Base-by-base conservation (phyloP, 2,329 filamentous ascomycete species). In the Fusarium palustre region DNA sequence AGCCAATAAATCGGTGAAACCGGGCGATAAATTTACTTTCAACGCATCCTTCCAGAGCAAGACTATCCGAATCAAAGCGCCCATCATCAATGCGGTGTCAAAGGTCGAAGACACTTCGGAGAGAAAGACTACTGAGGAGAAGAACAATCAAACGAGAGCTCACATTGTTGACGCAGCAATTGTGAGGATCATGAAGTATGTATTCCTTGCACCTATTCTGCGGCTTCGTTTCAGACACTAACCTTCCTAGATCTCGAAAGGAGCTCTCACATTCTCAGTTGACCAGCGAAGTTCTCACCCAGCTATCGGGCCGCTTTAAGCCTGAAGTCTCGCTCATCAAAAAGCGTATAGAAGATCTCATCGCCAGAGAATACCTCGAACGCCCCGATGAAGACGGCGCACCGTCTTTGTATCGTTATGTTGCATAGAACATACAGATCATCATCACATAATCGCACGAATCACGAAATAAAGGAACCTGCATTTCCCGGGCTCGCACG, bases 1-100 rank as follows among this genome's bases (percentile, higher is more conserved):
- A 0, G 88, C 90, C 79, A 91, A 87, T 70, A 96, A 95, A 78
- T 87, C 90, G 3, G 86, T 97, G 65, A 94, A 92, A 73, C 80
- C 88, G 0, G 88, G 88, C 0, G 95, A 98, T 78, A 86, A 81
- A 28, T 98, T 98, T 78, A 86, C 82, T 11, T 97, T 94, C 84
- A 97, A 98, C 76, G 83, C 90, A 33, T 84, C 88, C 16, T 98
- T 97, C 80, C 85, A 88, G 48, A 94, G 92, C 81, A 94, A 93
- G 76, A 90, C 92, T 50, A 86, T 96, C 75, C 93, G 92, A 78
- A 93, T 97, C 80, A 97, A 97, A 79, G 92, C 96, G 22, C 93
- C 93, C 24, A 91, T 96, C 7, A 91, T 97, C 71, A 92, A 88
- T 50, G 88, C 90, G 2, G 87, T 90, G 20, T 97, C 93, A 77